Percentiles rank a stretch among this genome's conserved stretches.
These are phyloP conservation scores for Cystobasidiaceae sp. DNA, from an alignment of 1,284 basidiomycete species.

Conservation along the genomic window DNA sequence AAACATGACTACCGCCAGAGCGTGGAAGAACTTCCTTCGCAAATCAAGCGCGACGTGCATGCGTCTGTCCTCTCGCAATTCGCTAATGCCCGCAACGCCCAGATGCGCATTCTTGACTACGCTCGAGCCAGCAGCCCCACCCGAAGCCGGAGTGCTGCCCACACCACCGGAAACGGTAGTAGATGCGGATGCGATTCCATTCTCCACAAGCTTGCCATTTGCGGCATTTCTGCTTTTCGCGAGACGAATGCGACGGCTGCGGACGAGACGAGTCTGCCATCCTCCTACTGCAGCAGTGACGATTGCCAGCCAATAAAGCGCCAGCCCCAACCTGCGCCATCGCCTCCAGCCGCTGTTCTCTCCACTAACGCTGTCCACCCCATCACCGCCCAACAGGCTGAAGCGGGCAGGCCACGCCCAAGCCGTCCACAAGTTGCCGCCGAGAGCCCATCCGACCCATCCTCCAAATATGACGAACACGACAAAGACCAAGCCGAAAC, in stretches of 20 bases:
- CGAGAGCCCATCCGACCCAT: constrained; percentile 87
- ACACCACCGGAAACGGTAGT: not conserved
- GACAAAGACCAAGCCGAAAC: constrained; percentile 68
- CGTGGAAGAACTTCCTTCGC: constrained; percentile 96
- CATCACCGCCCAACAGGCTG: constrained; percentile 57
- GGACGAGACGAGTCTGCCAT: constrained; percentile 81
- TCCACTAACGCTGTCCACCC: constrained; percentile 3
- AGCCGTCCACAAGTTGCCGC: constrained; percentile 58
- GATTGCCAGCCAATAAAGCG: constrained; percentile 78
- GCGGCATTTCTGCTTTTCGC: constrained; percentile 9
- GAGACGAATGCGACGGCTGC: constrained; percentile 59
- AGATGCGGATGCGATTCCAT: not conserved
- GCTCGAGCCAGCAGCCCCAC: not conserved
- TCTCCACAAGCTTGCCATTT: constrained; percentile 10
- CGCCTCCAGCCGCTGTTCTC: constrained; percentile 38
- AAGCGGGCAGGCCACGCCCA: constrained; percentile 77
- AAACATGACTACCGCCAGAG: constrained; percentile 90
- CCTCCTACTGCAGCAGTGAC: constrained; percentile 79
- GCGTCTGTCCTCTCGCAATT: constrained; percentile 37
- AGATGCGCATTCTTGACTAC: not conserved
- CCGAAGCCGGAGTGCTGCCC: not conserved
- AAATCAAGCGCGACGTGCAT: constrained; percentile 71
- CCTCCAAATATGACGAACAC: constrained; percentile 80
- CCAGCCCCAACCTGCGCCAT: constrained; percentile 76
- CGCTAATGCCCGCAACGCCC: constrained; percentile 34